Percentiles rank a stretch among this genome's conserved stretches.
Evolutionary conservation across 257 asterid genomes (phyloP).

Genomic region (Ehretia macrophylla): DNA sequence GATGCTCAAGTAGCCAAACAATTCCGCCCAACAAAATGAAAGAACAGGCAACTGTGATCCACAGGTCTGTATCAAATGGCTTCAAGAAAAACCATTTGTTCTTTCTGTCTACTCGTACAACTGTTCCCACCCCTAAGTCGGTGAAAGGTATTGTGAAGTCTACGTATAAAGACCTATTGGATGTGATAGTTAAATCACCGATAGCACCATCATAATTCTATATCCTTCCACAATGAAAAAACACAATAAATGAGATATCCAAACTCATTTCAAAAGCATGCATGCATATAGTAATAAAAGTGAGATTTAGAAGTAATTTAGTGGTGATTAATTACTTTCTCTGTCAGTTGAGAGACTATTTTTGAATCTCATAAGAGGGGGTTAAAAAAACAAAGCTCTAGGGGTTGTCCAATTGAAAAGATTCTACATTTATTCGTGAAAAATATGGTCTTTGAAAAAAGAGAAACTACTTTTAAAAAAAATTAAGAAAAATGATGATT

Average conservation of each 20-base stretch:
- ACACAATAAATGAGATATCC: neutral
- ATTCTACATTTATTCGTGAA: no score
- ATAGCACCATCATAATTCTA: slow-evolving; percentile 39
- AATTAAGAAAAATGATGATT: no score
- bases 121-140: slow-evolving; percentile 42
- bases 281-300: no score
- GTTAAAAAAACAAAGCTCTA: no score
- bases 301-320: no score
- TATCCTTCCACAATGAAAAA: neutral
- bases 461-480: no score
- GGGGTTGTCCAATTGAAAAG: no score
- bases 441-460: no score
- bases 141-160: slow-evolving; percentile 55
- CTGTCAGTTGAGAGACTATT: no score
- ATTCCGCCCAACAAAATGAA: slow-evolving; percentile 35
- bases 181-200: slow-evolving; percentile 48
- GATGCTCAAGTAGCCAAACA: slow-evolving; percentile 48
- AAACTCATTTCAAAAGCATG: no score
- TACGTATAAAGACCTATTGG: slow-evolving; percentile 40
- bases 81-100: slow-evolving; percentile 37
- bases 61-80: slow-evolving; percentile 47
- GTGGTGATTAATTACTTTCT: no score
- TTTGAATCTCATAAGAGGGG: no score
- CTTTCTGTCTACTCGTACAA: slow-evolving; percentile 30
- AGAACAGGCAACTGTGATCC: slow-evolving; percentile 38